Percentiles rank a stretch among this genome's conserved stretches.
Conservation (phyloP, 805 yeast genomes). For the Saturnispora quitensis region DNA sequence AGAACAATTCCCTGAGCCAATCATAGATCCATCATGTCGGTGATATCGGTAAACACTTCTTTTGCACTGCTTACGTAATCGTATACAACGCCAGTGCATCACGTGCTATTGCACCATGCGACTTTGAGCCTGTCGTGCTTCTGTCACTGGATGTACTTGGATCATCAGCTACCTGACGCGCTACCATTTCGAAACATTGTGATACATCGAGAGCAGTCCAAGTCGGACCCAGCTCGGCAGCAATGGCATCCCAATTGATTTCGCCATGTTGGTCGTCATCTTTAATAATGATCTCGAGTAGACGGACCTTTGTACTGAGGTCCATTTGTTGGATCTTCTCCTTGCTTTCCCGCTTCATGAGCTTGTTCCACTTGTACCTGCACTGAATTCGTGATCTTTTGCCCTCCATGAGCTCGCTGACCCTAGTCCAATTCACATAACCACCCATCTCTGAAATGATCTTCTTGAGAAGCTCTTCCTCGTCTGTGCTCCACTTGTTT, state of each 20-base stretch:
- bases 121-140: not conserved
- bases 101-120: not conserved
- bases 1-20: not conserved
- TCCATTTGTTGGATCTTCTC: slow-evolving; percentile 34
- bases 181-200: slow-evolving; percentile 1
- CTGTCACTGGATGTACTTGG: not conserved
- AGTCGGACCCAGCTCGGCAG: not conserved
- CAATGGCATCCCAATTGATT: not conserved
- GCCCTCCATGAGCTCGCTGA: slow-evolving; percentile 85
- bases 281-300: slow-evolving; percentile 26
- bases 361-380: slow-evolving; percentile 89
- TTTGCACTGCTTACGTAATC: not conserved
- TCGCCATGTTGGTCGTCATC: not conserved
- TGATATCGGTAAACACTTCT: not conserved
- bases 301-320: slow-evolving; percentile 40
- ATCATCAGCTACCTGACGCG: slow-evolving; percentile 1
- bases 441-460: slow-evolving; percentile 33
- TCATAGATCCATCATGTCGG: not conserved
- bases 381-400: slow-evolving; percentile 87
- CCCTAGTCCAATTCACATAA: slow-evolving; percentile 72
- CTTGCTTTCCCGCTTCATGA: slow-evolving; percentile 50
- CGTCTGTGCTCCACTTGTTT: slow-evolving; percentile 79
- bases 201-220: slow-evolving; percentile 2
- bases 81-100: not conserved
- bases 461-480: slow-evolving; percentile 51